Evolutionary conservation across 768 basidiomycete genomes (phyloP).

Genomic region (Auricularia auricula-judae): DNA sequence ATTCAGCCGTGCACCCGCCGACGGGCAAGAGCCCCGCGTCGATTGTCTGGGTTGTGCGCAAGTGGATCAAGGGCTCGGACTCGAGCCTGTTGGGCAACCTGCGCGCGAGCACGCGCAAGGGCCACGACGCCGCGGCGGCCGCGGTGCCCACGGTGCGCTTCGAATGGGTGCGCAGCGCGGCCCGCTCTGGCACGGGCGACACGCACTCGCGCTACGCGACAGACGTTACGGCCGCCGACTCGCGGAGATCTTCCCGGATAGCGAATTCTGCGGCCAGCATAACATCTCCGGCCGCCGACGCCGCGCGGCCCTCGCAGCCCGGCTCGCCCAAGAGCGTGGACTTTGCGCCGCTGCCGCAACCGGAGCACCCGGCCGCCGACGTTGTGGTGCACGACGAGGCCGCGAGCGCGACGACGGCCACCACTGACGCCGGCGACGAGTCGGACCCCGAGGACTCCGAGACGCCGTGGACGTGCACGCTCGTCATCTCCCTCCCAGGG

Average conservation of each 20-base stretch:
- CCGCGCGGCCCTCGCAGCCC: neutral
- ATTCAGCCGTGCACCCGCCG: slow-evolving; percentile 32
- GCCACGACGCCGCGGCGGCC: neutral
- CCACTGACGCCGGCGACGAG: slow-evolving; percentile 45
- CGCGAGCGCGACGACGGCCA: neutral
- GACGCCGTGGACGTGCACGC: slow-evolving; percentile 89
- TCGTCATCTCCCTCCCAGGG: slow-evolving; percentile 32
- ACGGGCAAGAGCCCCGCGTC: slow-evolving; percentile 26
- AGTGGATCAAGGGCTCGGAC: slow-evolving; percentile 58
- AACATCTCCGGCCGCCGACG: neutral
- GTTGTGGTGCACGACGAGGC: neutral
- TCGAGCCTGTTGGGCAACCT: slow-evolving; percentile 34
- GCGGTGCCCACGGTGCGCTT: neutral
- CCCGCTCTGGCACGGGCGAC: neutral
- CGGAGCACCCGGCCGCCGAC: neutral
- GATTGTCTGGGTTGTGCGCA: slow-evolving; percentile 69
- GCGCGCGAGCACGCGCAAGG: neutral
- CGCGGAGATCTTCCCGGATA: neutral
- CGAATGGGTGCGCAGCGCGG: neutral
- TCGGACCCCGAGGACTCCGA: slow-evolving; percentile 95
- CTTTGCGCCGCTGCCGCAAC: neutral
- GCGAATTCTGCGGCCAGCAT: neutral
- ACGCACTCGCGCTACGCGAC: neutral
- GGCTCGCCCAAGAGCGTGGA: neutral
- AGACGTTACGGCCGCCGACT: neutral